Percentiles rank a stretch among this genome's conserved stretches.
These are phyloP conservation scores for Tolypocladium capitatum DNA, from an alignment of 2,329 filamentous ascomycete genomes.

Conservation along the genomic window DNA sequence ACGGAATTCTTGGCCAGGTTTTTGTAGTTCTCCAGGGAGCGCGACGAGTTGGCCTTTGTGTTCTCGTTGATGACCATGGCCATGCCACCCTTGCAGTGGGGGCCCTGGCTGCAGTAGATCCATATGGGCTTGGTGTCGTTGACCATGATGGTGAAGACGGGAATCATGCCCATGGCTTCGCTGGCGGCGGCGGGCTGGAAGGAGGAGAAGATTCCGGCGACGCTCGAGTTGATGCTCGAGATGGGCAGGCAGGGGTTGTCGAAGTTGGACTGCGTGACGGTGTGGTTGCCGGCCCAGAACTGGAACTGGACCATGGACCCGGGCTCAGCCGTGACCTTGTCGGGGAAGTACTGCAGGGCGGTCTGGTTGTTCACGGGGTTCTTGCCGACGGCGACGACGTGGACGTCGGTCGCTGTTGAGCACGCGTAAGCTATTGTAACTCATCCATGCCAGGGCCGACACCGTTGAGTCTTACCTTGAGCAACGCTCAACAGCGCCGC, in stretches of 20 bases:
- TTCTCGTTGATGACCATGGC: slow-evolving; percentile 63
- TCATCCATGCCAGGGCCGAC: neutral
- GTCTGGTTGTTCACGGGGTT: slow-evolving; percentile 33
- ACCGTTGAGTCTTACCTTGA: slow-evolving; percentile 23
- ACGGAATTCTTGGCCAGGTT: slow-evolving; percentile 17
- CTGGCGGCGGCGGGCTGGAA: slow-evolving; percentile 50
- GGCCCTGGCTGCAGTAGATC: slow-evolving; percentile 63
- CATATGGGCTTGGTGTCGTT: slow-evolving; percentile 60
- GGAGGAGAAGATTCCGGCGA: slow-evolving; percentile 51
- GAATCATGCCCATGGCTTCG: slow-evolving; percentile 34
- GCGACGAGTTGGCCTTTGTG: slow-evolving; percentile 35
- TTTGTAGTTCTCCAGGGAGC: slow-evolving; percentile 38
- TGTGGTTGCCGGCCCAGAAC: slow-evolving; percentile 60
- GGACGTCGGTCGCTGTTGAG: slow-evolving; percentile 28
- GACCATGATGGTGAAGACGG: slow-evolving; percentile 59
- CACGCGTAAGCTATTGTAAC: neutral
- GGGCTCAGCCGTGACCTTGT: slow-evolving; percentile 47
- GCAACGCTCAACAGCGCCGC: slow-evolving; percentile 34
- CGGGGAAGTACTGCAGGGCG: slow-evolving; percentile 45
- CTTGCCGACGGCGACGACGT: slow-evolving; percentile 52
- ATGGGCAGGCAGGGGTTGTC: slow-evolving; percentile 56
- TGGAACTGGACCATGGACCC: slow-evolving; percentile 57
- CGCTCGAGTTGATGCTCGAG: slow-evolving; percentile 33
- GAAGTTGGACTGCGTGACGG: slow-evolving; percentile 65
- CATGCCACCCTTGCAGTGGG: slow-evolving; percentile 66